phyloP scores from a whole-genome alignment of 192 early-diverging fungal species.

The Dissophora globulifera region DNA sequence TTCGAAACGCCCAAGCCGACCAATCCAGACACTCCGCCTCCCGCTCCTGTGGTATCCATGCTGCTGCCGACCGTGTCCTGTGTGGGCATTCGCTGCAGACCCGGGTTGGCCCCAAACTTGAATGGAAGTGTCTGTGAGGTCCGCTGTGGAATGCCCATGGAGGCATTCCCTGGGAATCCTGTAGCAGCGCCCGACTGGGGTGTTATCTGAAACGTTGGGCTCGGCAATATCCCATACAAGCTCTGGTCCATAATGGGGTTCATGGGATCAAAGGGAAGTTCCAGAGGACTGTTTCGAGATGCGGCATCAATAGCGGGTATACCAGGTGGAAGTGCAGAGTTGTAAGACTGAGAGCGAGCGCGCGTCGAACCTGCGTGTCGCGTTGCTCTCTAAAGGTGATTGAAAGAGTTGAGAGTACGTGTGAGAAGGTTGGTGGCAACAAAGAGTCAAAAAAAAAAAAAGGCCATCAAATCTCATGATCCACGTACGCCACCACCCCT shows the following conservation, averaged over 20 bases:
- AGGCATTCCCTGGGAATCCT: neutral
- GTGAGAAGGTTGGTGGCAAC: neutral
- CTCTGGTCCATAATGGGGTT: constrained; percentile 27
- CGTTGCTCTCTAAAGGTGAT: constrained; percentile 15
- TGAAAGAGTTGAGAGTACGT: neutral
- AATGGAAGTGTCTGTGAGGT: constrained; percentile 14
- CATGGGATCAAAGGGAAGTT: constrained; percentile 9
- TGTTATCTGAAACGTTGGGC: neutral
- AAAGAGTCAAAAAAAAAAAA: neutral
- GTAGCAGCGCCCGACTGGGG: neutral
- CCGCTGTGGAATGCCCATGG: neutral
- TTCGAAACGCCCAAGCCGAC: constrained; percentile 21
- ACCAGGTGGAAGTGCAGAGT: constrained; percentile 19
- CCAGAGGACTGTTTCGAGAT: constrained; percentile 3
- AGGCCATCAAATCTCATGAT: neutral
- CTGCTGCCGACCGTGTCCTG: too few relatives aligned
- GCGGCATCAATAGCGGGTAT: constrained; percentile 17
- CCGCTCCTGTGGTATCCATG: neutral
- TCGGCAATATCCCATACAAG: constrained; percentile 25
- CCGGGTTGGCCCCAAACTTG: constrained; percentile 15
- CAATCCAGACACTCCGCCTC: neutral
- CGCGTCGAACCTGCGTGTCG: constrained; percentile 21
- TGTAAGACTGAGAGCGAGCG: constrained; percentile 38
- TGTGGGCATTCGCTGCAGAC: too few relatives aligned
- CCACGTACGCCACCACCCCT: constrained; percentile 25